These are phyloP conservation scores for Aspergillus viridinutans DNA, from an alignment of 2,329 filamentous ascomycete species.

Conservation along the genomic window DNA sequence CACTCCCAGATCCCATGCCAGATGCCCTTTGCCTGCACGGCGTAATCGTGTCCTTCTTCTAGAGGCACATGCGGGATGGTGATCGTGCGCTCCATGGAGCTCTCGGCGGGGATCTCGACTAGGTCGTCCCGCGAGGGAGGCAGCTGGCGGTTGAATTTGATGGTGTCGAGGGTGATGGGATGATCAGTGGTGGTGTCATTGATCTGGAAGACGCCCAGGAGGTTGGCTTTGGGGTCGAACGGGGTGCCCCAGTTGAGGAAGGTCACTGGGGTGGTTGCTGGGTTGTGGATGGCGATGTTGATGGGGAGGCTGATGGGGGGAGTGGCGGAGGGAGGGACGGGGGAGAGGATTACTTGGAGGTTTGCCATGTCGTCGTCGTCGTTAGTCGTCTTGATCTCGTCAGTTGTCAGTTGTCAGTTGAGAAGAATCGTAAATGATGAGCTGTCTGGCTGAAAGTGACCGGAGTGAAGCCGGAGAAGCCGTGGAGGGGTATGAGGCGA, in stretches of 20 bases:
- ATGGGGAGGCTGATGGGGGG: conserved; percentile 19
- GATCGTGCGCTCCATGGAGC: conserved; percentile 18
- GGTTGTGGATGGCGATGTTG: conserved; percentile 26
- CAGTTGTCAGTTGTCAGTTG: too few species aligned
- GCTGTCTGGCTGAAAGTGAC: too few species aligned
- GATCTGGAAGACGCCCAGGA: conserved; percentile 29
- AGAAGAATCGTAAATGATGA: too few species aligned
- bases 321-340: conserved; percentile 5
- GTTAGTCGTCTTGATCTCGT: too few species aligned
- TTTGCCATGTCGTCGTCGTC: too few species aligned
- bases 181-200: conserved; percentile 19
- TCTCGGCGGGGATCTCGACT: conserved; percentile 25
- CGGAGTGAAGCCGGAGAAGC: too few species aligned
- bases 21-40: conserved; percentile 27
- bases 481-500: too few species aligned
- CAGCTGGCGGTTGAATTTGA: conserved; percentile 32
- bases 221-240: conserved; percentile 29
- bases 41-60: conserved; percentile 28
- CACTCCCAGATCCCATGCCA: conserved; percentile 36
- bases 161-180: conserved; percentile 23
- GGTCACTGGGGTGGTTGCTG: conserved; percentile 23
- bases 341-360: conserved; percentile 17
- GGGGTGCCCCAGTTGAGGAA: conserved; percentile 37
- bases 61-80: conserved; percentile 25
- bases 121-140: conserved; percentile 28